phyloP scores from a whole-genome alignment of 2,329 filamentous ascomycete species.

The Diaporthe nobilis region DNA sequence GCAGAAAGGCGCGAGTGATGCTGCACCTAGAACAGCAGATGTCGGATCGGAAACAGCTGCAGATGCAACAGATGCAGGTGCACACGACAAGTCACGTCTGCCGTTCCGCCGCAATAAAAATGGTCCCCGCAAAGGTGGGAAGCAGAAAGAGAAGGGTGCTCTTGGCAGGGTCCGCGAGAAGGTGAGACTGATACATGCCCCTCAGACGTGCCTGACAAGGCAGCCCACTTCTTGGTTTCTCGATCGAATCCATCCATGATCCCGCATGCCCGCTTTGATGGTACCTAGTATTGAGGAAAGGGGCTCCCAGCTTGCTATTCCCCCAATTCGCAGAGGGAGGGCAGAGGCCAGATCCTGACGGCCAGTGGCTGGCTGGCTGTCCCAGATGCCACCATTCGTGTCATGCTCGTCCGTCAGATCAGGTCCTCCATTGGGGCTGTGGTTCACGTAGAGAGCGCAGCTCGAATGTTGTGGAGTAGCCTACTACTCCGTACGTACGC shows the following conservation, averaged over 20 bases:
- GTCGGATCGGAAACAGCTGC: slow-evolving; percentile 13
- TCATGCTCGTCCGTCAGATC: slow-evolving; percentile 31
- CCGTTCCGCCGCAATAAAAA: slow-evolving; percentile 11
- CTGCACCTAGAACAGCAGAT: background rate
- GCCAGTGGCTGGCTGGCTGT: slow-evolving; percentile 20
- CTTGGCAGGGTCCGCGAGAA: slow-evolving; percentile 20
- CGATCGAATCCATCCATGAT: slow-evolving; percentile 22
- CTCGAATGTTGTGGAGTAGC: slow-evolving; percentile 12
- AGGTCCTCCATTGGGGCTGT: slow-evolving; percentile 33
- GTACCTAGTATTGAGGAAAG: background rate
- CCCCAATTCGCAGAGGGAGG: background rate
- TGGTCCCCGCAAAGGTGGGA: slow-evolving; percentile 27
- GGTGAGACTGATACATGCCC: slow-evolving; percentile 34
- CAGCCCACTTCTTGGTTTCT: slow-evolving; percentile 28
- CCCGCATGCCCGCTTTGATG: slow-evolving; percentile 16
- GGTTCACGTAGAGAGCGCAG: slow-evolving; percentile 3
- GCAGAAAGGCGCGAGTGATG: background rate
- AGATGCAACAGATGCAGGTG: slow-evolving; percentile 5
- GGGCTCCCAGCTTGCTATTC: slow-evolving; percentile 13
- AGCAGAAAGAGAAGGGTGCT: slow-evolving; percentile 23
- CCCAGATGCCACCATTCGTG: slow-evolving; percentile 7
- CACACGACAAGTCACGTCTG: slow-evolving; percentile 6
- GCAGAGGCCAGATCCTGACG: slow-evolving; percentile 17
- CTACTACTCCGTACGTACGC: background rate
- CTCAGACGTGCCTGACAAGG: slow-evolving; percentile 9